A percentile compares a stretch with the other conserved stretches of the same genome.
phyloP scores from a whole-genome alignment of 306 rosid species.

The Fragaria nilgerrensis region DNA sequence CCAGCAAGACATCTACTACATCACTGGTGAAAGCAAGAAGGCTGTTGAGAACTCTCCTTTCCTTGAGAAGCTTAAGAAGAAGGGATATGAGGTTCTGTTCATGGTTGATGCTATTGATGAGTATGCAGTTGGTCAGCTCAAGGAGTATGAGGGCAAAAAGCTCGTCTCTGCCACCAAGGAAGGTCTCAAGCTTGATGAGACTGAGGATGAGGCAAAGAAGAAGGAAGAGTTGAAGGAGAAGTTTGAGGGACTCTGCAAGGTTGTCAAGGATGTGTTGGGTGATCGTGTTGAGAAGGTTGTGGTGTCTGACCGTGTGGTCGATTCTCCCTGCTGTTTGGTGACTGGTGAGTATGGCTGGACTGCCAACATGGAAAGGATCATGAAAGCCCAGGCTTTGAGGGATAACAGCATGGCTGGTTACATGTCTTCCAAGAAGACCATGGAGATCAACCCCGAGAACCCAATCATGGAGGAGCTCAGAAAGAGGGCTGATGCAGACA shows the following conservation, averaged over 20 bases:
- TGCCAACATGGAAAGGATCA: constrained; percentile 93
- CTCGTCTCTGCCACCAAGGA: constrained; percentile 92
- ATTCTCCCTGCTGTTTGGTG: constrained; percentile 92
- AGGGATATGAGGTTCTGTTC: constrained; percentile 72
- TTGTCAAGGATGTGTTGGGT: constrained; percentile 87
- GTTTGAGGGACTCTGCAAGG: constrained; percentile 82
- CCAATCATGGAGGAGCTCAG: constrained; percentile 95
- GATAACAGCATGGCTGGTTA: constrained; percentile 93
- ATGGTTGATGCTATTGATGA: constrained; percentile 98
- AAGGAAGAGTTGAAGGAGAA: constrained; percentile 67
- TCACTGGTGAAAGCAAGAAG: constrained; percentile 90
- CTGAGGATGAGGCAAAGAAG: constrained; percentile 70
- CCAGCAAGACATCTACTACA: constrained; percentile 78
- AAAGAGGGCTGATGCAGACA: constrained; percentile 79
- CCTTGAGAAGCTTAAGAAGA: constrained; percentile 89
- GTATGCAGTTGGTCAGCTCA: constrained; percentile 85
- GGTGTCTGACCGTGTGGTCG: constrained; percentile 87
- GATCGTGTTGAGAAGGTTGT: constrained; percentile 89
- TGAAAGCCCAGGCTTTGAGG: constrained; percentile 94
- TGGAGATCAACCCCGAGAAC: constrained; percentile 95
- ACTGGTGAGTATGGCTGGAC: constrained; percentile 98
- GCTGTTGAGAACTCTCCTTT: constrained; percentile 95
- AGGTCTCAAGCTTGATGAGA: constrained; percentile 83
- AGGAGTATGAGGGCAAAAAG: constrained; percentile 93
- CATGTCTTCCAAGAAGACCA: constrained; percentile 95